A percentile compares a stretch with the other conserved stretches of the same genome.
These are phyloP conservation scores for Knoxia roxburghii DNA, from an alignment of 257 asterid genomes.

Conservation along the genomic window DNA sequence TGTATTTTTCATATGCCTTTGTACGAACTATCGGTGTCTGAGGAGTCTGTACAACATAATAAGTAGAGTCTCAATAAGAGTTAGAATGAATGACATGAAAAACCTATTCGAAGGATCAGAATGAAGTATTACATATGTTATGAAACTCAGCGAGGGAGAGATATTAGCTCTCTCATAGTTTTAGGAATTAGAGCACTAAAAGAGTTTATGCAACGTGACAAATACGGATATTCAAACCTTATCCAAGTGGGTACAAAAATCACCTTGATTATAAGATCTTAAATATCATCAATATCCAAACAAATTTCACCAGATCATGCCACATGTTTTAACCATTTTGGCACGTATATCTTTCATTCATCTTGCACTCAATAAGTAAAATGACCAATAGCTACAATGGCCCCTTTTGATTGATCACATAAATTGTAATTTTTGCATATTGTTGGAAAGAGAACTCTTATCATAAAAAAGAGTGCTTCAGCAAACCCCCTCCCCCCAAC, in stretches of 20 bases:
- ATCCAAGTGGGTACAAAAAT: too few species aligned
- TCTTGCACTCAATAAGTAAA: neutral
- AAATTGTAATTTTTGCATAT: neutral
- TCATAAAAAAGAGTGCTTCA: neutral
- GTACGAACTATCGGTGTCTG: constrained; percentile 98
- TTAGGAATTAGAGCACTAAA: neutral
- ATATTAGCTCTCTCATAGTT: neutral
- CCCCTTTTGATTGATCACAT: neutral
- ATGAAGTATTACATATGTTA: neutral
- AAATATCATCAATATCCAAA: too few species aligned
- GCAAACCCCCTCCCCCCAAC: too few species aligned
- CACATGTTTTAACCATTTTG: too few species aligned
- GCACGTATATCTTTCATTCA: too few species aligned
- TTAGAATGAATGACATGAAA: constrained; percentile 10
- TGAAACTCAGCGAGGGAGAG: neutral
- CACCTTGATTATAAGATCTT: too few species aligned
- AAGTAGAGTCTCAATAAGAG: constrained; percentile 2
- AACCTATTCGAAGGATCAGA: neutral
- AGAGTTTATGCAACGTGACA: too few species aligned
- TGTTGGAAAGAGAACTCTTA: neutral
- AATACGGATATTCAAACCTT: too few species aligned
- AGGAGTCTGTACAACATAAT: constrained; percentile 61
- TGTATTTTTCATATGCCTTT: constrained; percentile 70
- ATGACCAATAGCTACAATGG: neutral
- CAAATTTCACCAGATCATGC: too few species aligned